A percentile compares a stretch with the other conserved stretches of the same genome.
These are phyloP conservation scores for Beauveria caledonica DNA, from an alignment of 2,329 filamentous ascomycete genomes.

Conservation along the genomic window DNA sequence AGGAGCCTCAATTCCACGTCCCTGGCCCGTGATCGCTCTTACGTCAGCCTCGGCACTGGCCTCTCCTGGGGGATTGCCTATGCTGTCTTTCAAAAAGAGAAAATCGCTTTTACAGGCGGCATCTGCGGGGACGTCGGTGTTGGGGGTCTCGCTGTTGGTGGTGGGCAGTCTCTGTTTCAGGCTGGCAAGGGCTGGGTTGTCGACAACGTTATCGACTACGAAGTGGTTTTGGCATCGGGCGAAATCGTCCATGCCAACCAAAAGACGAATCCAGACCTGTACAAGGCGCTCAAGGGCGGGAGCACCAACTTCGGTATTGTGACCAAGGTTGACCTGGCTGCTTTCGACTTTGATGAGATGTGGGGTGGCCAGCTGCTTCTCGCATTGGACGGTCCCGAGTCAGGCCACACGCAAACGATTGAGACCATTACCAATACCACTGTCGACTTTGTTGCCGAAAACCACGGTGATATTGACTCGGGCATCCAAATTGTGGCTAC, in stretches of 20 bases:
- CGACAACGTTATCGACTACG: slow-evolving; percentile 33
- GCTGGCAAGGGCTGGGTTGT: slow-evolving; percentile 29
- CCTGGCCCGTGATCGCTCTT: slow-evolving; percentile 23
- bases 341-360: slow-evolving; percentile 14
- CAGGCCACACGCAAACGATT: slow-evolving; percentile 2
- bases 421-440: slow-evolving; percentile 2
- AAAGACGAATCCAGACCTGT: slow-evolving; percentile 33
- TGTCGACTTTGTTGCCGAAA: slow-evolving; percentile 9
- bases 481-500: slow-evolving; percentile 11
- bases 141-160: slow-evolving; percentile 35
- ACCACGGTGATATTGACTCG: slow-evolving; percentile 5
- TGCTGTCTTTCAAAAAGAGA: slow-evolving; percentile 27
- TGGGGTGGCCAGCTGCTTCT: slow-evolving; percentile 13
- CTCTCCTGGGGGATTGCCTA: slow-evolving; percentile 36
- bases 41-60: slow-evolving; percentile 33
- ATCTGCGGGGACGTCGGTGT: slow-evolving; percentile 34
- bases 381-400: neutral
- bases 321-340: slow-evolving; percentile 24
- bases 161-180: slow-evolving; percentile 39
- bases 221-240: slow-evolving; percentile 37
- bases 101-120: slow-evolving; percentile 31
- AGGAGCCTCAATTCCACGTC: slow-evolving; percentile 27
- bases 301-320: slow-evolving; percentile 36
- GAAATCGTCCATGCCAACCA: slow-evolving; percentile 33
- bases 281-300: slow-evolving; percentile 39